Conservation (phyloP, 768 basidiomycete species). For the Mycena kentingensis region DNA sequence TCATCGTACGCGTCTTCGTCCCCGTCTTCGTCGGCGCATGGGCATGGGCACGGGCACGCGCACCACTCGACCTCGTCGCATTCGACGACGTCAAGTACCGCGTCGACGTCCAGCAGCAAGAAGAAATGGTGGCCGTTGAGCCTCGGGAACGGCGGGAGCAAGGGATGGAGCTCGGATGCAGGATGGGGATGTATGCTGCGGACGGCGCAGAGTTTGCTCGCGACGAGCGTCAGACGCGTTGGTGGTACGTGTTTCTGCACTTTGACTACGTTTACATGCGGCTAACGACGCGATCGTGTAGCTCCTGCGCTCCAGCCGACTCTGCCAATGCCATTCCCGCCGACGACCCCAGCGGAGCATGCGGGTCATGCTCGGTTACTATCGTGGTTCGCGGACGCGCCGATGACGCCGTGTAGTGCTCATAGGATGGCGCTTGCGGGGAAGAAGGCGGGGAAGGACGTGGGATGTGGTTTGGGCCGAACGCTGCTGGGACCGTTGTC, state of each 20-base stretch:
- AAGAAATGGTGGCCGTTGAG: constrained; percentile 3
- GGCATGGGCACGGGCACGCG: not conserved
- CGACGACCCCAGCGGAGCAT: not conserved
- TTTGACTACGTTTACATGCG: not conserved
- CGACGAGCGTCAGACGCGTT: not conserved
- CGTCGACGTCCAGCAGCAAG: not conserved
- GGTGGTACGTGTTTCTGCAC: not conserved
- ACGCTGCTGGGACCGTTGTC: not conserved
- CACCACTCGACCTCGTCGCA: not conserved
- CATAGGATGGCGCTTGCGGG: not conserved
- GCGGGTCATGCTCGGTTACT: not conserved
- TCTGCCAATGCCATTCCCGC: not conserved
- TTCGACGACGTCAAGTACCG: not conserved
- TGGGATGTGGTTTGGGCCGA: not conserved
- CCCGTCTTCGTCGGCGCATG: not conserved
- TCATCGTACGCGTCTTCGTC: not conserved
- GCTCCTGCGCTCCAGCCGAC: not conserved
- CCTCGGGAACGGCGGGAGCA: not conserved
- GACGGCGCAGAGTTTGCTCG: constrained; percentile 8
- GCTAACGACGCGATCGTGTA: not conserved
- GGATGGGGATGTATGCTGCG: constrained; percentile 9
- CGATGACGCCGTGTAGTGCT: not conserved
- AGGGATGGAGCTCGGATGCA: constrained; percentile 1
- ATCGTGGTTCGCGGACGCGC: not conserved
- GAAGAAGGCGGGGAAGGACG: not conserved